These are phyloP conservation scores for Heliamphora pulchella DNA, from an alignment of 179 eudicot genomes.

Conservation along the genomic window DNA sequence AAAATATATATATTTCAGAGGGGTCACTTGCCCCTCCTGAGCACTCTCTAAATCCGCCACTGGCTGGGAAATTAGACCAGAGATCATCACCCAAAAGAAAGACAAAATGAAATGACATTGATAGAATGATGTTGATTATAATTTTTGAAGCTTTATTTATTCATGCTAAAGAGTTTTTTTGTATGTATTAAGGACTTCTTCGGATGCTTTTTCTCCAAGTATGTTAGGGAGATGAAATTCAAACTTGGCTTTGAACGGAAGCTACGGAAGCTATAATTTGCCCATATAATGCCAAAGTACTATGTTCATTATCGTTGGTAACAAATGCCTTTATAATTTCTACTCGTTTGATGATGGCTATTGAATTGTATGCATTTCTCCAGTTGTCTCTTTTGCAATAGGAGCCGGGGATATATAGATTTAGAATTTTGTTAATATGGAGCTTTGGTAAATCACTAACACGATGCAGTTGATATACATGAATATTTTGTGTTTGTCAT, in stretches of 20 bases:
- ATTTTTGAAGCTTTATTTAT: not conserved
- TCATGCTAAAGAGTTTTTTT: not conserved
- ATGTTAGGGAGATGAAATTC: not conserved
- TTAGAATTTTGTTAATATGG: constrained; percentile 3
- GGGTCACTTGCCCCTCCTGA: too few relatives aligned
- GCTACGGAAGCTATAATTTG: too few relatives aligned
- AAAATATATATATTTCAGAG: too few relatives aligned
- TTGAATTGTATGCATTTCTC: not conserved
- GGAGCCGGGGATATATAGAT: not conserved
- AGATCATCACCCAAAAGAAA: not conserved
- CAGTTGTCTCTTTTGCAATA: not conserved
- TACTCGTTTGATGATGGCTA: not conserved
- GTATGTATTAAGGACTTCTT: not conserved
- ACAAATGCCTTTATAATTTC: not conserved
- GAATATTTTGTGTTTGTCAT: not conserved
- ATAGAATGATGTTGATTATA: not conserved
- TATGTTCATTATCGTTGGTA: not conserved
- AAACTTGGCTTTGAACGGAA: not conserved
- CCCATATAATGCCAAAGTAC: not conserved
- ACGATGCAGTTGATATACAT: not conserved
- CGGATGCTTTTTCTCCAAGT: not conserved
- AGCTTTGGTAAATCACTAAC: not conserved
- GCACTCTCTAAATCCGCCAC: too few relatives aligned
- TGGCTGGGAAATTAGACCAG: not conserved
- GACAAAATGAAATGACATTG: not conserved